Conservation (phyloP, 305 asterid genomes). For the Caryopteris hybrid region DNA sequence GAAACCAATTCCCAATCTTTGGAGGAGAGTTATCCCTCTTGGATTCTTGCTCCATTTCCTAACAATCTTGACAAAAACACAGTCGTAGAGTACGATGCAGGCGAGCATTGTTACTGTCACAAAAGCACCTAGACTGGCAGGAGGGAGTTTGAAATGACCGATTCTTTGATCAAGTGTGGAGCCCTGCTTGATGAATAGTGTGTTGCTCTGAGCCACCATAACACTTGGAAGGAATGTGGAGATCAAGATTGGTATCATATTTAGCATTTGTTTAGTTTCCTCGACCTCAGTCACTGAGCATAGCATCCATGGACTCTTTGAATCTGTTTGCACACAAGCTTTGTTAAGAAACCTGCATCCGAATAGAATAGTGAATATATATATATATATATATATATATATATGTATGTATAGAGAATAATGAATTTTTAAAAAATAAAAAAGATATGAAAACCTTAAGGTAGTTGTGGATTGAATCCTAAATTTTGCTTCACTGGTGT, state of each 20-base stretch:
- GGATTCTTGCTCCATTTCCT: conserved; percentile 54
- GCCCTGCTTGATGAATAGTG: conserved; percentile 69
- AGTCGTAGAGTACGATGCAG: conserved; percentile 44
- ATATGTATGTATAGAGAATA: too few species aligned
- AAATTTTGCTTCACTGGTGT: conserved; percentile 31
- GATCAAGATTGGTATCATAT: conserved; percentile 50
- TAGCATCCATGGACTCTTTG: conserved; percentile 48
- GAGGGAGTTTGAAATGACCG: conserved; percentile 44
- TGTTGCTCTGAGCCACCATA: conserved; percentile 58
- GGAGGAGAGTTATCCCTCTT: conserved; percentile 55
- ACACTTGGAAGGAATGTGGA: conserved; percentile 57
- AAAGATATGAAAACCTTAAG: conserved; percentile 29
- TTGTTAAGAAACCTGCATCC: conserved; percentile 42
- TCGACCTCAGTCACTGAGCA: conserved; percentile 59
- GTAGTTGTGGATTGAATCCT: conserved; percentile 48
- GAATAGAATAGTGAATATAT: too few species aligned
- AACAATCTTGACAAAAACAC: conserved; percentile 31
- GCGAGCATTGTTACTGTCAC: conserved; percentile 49
- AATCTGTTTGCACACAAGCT: conserved; percentile 41
- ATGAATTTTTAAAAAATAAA: too few species aligned
- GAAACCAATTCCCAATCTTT: conserved; percentile 53
- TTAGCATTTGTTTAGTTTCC: conserved; percentile 61
- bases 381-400: too few species aligned
- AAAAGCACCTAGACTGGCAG: conserved; percentile 55
- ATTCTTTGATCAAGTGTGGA: conserved; percentile 42